A percentile compares a stretch with the other conserved stretches of the same genome.
These are phyloP conservation scores for Eucalyptus regnans DNA, from an alignment of 345 rosid species.

Conservation along the genomic window DNA sequence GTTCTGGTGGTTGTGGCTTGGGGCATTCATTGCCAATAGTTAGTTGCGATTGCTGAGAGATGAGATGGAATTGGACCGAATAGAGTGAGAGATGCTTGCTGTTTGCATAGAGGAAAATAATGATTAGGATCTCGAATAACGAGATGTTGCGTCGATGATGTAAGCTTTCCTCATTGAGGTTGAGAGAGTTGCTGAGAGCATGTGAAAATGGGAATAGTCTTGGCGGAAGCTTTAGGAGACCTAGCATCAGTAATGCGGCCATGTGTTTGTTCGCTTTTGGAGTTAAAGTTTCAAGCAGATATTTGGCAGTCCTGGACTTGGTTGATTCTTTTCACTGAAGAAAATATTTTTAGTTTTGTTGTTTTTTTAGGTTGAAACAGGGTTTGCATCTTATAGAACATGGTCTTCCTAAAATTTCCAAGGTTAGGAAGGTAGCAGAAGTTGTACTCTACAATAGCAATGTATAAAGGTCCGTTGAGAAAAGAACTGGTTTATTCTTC, in stretches of 20 bases:
- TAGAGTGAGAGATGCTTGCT: neutral
- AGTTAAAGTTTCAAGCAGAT: neutral
- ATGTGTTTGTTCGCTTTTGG: neutral
- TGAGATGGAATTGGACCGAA: neutral
- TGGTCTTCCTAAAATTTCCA: neutral
- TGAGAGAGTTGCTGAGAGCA: neutral
- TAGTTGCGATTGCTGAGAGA: neutral
- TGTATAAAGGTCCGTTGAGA: neutral
- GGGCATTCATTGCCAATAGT: neutral
- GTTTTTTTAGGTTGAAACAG: neutral
- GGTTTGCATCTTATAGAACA: neutral
- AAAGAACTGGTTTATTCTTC: neutral
- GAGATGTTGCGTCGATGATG: neutral
- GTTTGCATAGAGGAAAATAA: neutral
- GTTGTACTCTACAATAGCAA: neutral
- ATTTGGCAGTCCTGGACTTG: neutral
- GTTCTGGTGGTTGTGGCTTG: neutral
- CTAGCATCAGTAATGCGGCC: neutral
- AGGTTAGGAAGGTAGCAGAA: neutral
- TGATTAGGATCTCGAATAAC: neutral
- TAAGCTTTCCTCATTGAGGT: neutral
- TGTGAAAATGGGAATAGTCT: neutral
- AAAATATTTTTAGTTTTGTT: neutral
- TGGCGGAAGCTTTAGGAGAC: neutral
- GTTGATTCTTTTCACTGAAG: neutral